Base-by-base conservation (phyloP, 2,329 filamentous ascomycete genomes). In the Mollisia scopiformis region DNA sequence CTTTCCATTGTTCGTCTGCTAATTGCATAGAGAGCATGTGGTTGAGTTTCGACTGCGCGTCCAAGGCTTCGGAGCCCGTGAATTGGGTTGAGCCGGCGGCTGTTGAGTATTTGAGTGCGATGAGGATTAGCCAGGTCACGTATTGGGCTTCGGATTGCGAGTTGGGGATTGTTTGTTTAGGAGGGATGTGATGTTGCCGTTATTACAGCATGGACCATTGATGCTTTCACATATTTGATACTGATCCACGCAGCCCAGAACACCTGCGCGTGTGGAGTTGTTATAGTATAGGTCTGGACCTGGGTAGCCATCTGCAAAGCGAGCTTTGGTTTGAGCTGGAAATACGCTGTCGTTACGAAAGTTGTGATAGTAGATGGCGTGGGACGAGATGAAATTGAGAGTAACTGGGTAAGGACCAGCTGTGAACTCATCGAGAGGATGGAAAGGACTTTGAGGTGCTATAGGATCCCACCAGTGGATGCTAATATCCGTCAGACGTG, bases 141-240 rank as follows among this genome's bases (percentile, higher is more conserved):
- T 47, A 30, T n/a, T 50, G 21, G 14, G 43, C 27, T 16, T 23
- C 35, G 11, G 10, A 23, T 37, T 2, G 27, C 2, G 7, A 21
- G 13, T 14, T 33, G 4, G 39, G 13, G 16, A 16, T 33, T 37
- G n/a, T 39, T 19, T n/a, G 6, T 46, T 31, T 13, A 28, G 37
- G 16, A 57, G 41, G n/a, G 54, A 35, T 5, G 53, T 56, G 53
- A 56, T 49, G 31, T 57, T 49, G 14, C 27, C 31, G n/a, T 57
- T 57, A n/a, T 33, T 21, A 27, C 41, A 57, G 41, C 54, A 57
- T 4, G 16, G 54, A 16, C 27, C 28, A 1, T 16, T 25, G 27
- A 3, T 33, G 43, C 4, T 21, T 6, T 49, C 31, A 25, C 54
- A 57, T 11, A 57, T 35, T 5, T 35, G 14, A 21, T 35, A 49